Percentiles rank a stretch among this genome's conserved stretches.
Conservation (phyloP, 1,284 basidiomycete species). For the Leccinum variabile region DNA sequence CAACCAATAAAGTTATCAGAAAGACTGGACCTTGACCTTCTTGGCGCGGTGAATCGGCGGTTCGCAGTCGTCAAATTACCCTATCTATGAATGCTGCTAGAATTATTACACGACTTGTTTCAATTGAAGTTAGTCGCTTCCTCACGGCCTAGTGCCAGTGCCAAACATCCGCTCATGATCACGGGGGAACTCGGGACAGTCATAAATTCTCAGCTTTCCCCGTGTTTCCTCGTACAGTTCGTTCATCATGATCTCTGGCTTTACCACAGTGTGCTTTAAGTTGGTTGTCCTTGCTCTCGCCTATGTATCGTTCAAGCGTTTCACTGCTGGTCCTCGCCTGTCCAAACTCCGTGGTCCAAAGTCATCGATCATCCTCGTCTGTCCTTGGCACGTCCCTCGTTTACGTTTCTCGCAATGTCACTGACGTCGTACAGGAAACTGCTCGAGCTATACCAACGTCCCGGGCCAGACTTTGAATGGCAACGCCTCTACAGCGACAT, state of each 20-base stretch:
- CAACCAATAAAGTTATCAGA: neutral
- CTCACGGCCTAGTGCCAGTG: neutral
- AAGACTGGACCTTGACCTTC: no score
- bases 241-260: conserved; percentile 12
- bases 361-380: conserved; percentile 32
- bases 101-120: no score
- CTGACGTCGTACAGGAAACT: conserved; percentile 24
- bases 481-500: conserved; percentile 30
- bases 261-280: neutral
- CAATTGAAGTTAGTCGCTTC: no score
- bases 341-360: conserved; percentile 32
- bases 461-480: conserved; percentile 20
- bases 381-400: conserved; percentile 28
- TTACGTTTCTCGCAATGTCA: neutral
- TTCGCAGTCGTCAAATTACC: neutral
- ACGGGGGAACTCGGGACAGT: neutral
- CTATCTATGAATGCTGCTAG: neutral
- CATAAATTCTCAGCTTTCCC: conserved; percentile 11
- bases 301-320: conserved; percentile 17
- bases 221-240: neutral
- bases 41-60: no score
- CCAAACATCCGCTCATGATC: neutral
- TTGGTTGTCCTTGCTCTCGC: conserved; percentile 8
- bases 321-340: conserved; percentile 20
- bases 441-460: conserved; percentile 17